Evolutionary conservation across 805 yeast genomes (phyloP), one percentile per base, ranked within the genome.

Genomic region (Pichia thaimueangensis): DNA sequence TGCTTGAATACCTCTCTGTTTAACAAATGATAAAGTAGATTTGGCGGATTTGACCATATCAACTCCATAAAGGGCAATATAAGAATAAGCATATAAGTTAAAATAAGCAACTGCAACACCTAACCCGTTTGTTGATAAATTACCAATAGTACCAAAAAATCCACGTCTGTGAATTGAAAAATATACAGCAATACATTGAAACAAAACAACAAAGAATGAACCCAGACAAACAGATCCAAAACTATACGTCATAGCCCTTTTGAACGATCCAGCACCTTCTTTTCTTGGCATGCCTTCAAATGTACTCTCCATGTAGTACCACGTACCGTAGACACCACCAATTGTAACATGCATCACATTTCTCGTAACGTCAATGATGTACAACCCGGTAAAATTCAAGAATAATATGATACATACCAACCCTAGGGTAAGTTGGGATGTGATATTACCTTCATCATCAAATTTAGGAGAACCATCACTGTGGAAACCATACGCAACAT

Each of bases 171-270:
- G 32, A 19, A 40, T 12, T 7, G 43, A 3, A 9, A 42, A 15
- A 3, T 37, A 19, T 2, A 43, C 22, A 0, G 95, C 93, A 55
- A 86, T 11, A 13, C 30, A 13, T 37, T 86, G 91, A 48, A 87
- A 72, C 21, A 86, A 48, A 0, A 96, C 74, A 9, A 86, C 94
- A 53, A 86, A 74, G 50, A 88, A 65, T 2, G 66, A 62, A 0
- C 96, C 96, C 55, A 85, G 82, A 58, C 95, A 82, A 41, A 89
- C 81, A 1, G 96, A 85, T 0, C 97, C 97, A 56, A 88, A 81
- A 9, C 91, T 84, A 57, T 81, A 84, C 3, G 95, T 83, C 65
- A 86, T 63, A 1, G 95, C 86, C 52, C 95, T 72, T 37, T 51
- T 59, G 50, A 89, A 76, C 1, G 96, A 83, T 2, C 93, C 91